Base-by-base conservation (phyloP, 352 stramenopile species). In the Phytophthora palmivora region DNA sequence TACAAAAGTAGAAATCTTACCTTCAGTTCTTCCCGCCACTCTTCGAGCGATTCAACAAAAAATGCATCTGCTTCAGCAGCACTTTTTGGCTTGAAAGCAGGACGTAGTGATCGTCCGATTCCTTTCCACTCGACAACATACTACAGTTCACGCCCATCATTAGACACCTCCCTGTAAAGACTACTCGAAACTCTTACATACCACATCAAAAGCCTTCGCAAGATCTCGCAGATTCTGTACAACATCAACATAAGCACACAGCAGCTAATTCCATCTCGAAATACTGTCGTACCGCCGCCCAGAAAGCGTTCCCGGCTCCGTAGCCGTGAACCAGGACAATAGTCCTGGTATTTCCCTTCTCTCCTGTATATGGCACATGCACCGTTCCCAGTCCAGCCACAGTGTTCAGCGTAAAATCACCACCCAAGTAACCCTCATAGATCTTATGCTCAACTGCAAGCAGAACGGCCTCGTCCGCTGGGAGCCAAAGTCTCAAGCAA, bases 111-210 rank as follows among this genome's bases (percentile, higher is more conserved):
- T 21, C 82, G 78, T 19, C 82, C 82, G 19, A 88, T 87, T 14
- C 80, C 82, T 43, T 84, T 86, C 82, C 82, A 91, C 39, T 91
- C 82, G 26, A 91, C 82, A 14, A 80, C 76, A 63, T 89, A 89
- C 82, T 91, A 28, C 39, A n/a, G n/a, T n/a, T n/a, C n/a, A n/a
- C n/a, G n/a, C n/a, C 12, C 61, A 24, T 46, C 3, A 26, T 22
- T 41, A 56, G 38, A 44, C 9, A 43, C 2, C 2, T 21, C 9
- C 24, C 28, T 0, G 1, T 14, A 49, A 39, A 21, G n/a, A 43
- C 26, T 38, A 32, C 15, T 5, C 24, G 28, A 2, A 43, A 8
- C 7, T 12, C 2, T 21, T 26, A 5, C 14, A 54, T 52, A 91
- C 82, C 64, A 91, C 74, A 47, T 89, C 74, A 50, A 88, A 91